Evolutionary conservation across 2,329 filamentous ascomycete genomes (phyloP).

Genomic region (Nothopassalora personata): DNA sequence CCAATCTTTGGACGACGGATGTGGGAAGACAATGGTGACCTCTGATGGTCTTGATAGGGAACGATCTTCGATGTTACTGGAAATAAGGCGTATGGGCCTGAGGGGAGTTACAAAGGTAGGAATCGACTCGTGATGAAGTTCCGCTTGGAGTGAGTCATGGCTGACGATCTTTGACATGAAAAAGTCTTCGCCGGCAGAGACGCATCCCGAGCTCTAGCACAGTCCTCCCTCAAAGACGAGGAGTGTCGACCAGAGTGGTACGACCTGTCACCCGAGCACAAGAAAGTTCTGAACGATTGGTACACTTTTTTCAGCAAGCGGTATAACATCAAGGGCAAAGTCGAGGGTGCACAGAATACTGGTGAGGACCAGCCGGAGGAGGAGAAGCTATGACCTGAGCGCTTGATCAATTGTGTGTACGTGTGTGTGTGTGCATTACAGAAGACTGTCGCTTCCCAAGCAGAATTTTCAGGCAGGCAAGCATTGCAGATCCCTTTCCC

Average conservation of each 20-base stretch:
- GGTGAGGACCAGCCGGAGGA: constrained; percentile 7
- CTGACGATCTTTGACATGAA: background rate
- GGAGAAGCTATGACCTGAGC: background rate
- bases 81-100: constrained; percentile 78
- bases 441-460: background rate
- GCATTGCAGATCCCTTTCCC: background rate
- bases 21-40: background rate
- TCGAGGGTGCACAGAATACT: constrained; percentile 33
- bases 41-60: constrained; percentile 51
- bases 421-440: constrained; percentile 2
- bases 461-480: background rate
- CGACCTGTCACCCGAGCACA: constrained; percentile 77
- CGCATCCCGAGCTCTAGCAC: constrained; percentile 82
- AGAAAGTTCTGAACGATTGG: constrained; percentile 84
- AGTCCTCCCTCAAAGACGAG: constrained; percentile 77
- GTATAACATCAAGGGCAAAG: constrained; percentile 77
- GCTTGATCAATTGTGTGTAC: background rate
- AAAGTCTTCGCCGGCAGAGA: constrained; percentile 94
- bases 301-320: constrained; percentile 93
- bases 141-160: background rate
- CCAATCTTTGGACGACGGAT: background rate
- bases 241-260: constrained; percentile 80
- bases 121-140: background rate
- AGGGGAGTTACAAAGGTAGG: constrained; percentile 76
- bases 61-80: constrained; percentile 90